Percentiles rank a stretch among this genome's conserved stretches.
Evolutionary conservation across 768 basidiomycete species (phyloP).

Genomic region (Tulasnella sp.): DNA sequence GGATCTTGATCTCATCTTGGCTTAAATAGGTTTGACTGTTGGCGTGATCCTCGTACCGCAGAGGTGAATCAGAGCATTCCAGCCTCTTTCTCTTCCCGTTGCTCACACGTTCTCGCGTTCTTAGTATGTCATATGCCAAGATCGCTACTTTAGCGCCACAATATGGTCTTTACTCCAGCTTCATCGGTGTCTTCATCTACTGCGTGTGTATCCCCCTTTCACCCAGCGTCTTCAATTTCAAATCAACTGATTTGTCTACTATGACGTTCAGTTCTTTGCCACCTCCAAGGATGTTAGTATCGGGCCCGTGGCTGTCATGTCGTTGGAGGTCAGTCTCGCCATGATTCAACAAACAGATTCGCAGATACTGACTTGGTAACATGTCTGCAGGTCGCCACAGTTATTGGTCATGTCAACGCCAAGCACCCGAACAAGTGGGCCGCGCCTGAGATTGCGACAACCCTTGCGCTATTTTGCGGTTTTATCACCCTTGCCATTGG

Average conservation of each 20-base stretch:
- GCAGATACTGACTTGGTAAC: no score
- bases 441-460: slow-evolving; percentile 67
- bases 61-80: slow-evolving; percentile 29
- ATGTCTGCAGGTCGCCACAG: slow-evolving; percentile 51
- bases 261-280: slow-evolving; percentile 58
- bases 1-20: background rate
- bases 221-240: background rate
- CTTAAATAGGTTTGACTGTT: background rate
- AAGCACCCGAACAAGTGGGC: slow-evolving; percentile 37
- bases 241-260: no score
- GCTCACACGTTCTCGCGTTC: background rate
- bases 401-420: slow-evolving; percentile 53
- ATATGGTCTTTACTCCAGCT: slow-evolving; percentile 90
- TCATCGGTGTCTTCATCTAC: slow-evolving; percentile 75
- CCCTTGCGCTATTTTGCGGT: slow-evolving; percentile 75
- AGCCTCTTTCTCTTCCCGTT: no score
- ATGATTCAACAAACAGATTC: no score
- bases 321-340: no score
- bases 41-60: slow-evolving; percentile 89
- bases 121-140: slow-evolving; percentile 29
- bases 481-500: slow-evolving; percentile 88
- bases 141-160: slow-evolving; percentile 69
- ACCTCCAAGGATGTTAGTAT: slow-evolving; percentile 98
- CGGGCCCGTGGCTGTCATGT: slow-evolving; percentile 98
- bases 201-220: slow-evolving; percentile 28